Conservation (phyloP, 1,139 yeast genomes). For the Yamadazyma mexicana region DNA sequence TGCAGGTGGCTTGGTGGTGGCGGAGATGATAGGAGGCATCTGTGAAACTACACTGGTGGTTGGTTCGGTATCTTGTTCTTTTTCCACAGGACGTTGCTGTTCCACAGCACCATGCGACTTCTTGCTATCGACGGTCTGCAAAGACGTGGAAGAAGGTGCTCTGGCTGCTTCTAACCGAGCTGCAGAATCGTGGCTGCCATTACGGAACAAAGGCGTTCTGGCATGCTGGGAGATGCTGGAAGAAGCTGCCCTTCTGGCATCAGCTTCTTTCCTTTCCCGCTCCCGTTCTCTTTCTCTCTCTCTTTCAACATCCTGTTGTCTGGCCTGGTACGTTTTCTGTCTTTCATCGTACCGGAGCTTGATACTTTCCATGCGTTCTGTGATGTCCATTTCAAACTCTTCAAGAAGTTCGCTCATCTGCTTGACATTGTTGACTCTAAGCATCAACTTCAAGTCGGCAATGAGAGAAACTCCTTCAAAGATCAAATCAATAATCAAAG, state of each 20-base stretch:
- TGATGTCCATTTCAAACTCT: constrained; percentile 33
- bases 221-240: not conserved
- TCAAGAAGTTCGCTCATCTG: constrained; percentile 51
- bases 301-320: constrained; percentile 5
- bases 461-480: constrained; percentile 61
- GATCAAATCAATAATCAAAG: constrained; percentile 54
- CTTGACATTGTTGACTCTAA: constrained; percentile 61
- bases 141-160: constrained; percentile 11
- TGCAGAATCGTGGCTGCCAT: constrained; percentile 11
- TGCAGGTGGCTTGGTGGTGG: not conserved
- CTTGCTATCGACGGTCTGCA: constrained; percentile 10
- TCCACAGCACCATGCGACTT: not conserved
- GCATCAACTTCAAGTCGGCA: constrained; percentile 62
- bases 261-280: constrained; percentile 7
- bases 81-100: not conserved
- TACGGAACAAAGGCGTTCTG: constrained; percentile 9
- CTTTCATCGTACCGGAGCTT: constrained; percentile 7
- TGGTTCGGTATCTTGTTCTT: not conserved
- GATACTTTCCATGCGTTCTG: constrained; percentile 16
- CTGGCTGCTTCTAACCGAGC: constrained; percentile 5
- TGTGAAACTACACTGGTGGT: not conserved
- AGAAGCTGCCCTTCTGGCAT: constrained; percentile 3
- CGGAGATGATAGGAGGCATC: not conserved
- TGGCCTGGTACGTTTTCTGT: constrained; percentile 6
- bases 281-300: constrained; percentile 3